Conservation (phyloP, 2,329 filamentous ascomycete species). For the Ceratocystis huliohia region DNA sequence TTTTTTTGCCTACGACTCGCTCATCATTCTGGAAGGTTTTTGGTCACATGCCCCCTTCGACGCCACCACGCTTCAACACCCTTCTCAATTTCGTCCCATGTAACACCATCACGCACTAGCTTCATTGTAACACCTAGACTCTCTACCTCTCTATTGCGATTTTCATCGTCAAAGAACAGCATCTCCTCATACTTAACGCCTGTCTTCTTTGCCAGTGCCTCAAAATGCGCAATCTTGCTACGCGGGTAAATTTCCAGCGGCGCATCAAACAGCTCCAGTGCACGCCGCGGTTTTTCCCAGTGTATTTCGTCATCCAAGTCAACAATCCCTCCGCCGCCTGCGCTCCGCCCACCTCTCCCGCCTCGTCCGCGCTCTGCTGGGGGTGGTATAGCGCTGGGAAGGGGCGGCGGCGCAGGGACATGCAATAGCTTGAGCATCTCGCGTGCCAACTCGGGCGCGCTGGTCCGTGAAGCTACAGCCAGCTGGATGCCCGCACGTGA, state of each 20-base stretch:
- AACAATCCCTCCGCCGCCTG: slow-evolving; percentile 20
- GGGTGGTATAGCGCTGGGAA: slow-evolving; percentile 20
- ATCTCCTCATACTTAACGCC: slow-evolving; percentile 67
- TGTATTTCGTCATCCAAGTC: slow-evolving; percentile 12
- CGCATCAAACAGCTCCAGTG: slow-evolving; percentile 49
- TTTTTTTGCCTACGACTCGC: background rate
- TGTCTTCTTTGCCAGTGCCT: slow-evolving; percentile 56
- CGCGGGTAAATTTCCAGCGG: slow-evolving; percentile 56
- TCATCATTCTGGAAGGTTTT: slow-evolving; percentile 8
- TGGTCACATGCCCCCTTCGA: slow-evolving; percentile 40
- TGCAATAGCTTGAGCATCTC: slow-evolving; percentile 69
- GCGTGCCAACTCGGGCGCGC: slow-evolving; percentile 63
- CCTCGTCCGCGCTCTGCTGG: background rate
- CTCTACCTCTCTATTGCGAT: slow-evolving; percentile 70
- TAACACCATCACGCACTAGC: slow-evolving; percentile 67
- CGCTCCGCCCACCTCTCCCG: slow-evolving; percentile 23
- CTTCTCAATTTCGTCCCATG: slow-evolving; percentile 60
- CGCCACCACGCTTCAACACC: slow-evolving; percentile 73
- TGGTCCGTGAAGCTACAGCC: slow-evolving; percentile 68
- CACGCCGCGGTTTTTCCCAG: slow-evolving; percentile 31
- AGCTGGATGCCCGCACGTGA: slow-evolving; percentile 38
- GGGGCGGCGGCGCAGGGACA: slow-evolving; percentile 32
- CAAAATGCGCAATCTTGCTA: slow-evolving; percentile 77
- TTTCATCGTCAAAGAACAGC: slow-evolving; percentile 93
- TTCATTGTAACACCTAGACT: slow-evolving; percentile 70